Percentiles rank a stretch among this genome's conserved stretches.
Evolutionary conservation across 2,329 filamentous ascomycete genomes (phyloP).

Genomic region (Monosporascus sp.): DNA sequence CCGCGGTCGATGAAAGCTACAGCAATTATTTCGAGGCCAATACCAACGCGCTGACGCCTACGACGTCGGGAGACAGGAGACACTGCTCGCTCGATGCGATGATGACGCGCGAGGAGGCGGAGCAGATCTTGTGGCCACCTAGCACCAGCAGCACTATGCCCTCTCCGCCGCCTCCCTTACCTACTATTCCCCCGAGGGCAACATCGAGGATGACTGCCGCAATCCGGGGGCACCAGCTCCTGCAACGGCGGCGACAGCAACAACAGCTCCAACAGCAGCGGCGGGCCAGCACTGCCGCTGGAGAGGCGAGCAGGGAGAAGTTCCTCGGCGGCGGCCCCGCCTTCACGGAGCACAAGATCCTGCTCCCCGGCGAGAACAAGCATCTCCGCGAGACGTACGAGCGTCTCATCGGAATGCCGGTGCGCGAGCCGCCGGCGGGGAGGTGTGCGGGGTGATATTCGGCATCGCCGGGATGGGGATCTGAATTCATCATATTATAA

Average conservation of each 20-base stretch:
- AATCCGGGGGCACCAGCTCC: background rate
- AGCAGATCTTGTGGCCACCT: constrained; percentile 17
- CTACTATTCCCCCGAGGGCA: no score
- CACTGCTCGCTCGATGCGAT: constrained; percentile 5
- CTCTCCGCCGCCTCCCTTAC: background rate
- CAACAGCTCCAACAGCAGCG: background rate
- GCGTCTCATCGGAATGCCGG: background rate
- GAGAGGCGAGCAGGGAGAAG: constrained; percentile 33
- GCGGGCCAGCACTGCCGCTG: background rate
- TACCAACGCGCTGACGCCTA: background rate
- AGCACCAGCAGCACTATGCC: background rate
- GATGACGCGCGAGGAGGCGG: constrained; percentile 22
- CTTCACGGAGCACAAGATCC: constrained; percentile 35
- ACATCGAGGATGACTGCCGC: no score
- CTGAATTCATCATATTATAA: no score
- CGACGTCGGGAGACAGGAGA: background rate
- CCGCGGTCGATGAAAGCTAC: no score
- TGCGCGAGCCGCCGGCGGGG: background rate
- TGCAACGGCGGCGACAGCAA: background rate
- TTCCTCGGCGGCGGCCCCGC: constrained; percentile 32
- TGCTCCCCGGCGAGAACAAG: constrained; percentile 30
- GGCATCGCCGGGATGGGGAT: no score
- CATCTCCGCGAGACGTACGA: constrained; percentile 16
- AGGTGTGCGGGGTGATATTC: background rate
- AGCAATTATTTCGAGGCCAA: no score